Percentiles rank a stretch among this genome's conserved stretches.
Conservation (phyloP, 768 basidiomycete genomes). For the Phylloporus arenicola region DNA sequence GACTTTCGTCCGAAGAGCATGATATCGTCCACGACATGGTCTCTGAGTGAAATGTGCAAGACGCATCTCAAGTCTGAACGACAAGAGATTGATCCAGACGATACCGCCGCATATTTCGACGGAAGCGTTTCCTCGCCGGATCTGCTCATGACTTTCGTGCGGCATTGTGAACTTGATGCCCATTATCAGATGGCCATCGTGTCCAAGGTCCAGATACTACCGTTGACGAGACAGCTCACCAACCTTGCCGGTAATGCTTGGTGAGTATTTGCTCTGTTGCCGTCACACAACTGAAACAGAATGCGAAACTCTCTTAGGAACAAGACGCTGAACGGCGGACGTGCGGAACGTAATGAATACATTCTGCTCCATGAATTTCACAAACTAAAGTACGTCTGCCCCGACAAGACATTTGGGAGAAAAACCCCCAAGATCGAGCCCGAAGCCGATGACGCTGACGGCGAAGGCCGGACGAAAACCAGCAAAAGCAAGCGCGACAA, state of each 20-base stretch:
- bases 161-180: constrained; percentile 92
- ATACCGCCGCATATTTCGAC: constrained; percentile 88
- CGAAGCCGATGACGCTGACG: constrained; percentile 52
- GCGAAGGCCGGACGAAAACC: constrained; percentile 42
- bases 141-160: constrained; percentile 78
- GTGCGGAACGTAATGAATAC: constrained; percentile 98
- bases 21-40: constrained; percentile 98
- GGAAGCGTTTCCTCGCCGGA: constrained; percentile 71
- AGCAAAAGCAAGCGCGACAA: constrained; percentile 80
- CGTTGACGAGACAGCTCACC: constrained; percentile 89
- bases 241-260: constrained; percentile 96
- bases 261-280: constrained; percentile 39
- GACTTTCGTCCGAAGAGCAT: constrained; percentile 55
- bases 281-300: neutral
- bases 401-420: constrained; percentile 88
- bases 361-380: constrained; percentile 98
- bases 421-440: constrained; percentile 50
- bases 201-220: constrained; percentile 87
- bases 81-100: constrained; percentile 94
- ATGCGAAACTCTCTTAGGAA: constrained; percentile 53
- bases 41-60: constrained; percentile 92
- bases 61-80: constrained; percentile 82
- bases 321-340: constrained; percentile 93
- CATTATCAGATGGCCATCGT: constrained; percentile 98
- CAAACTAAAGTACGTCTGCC: constrained; percentile 90